Base-by-base conservation (phyloP, 208 protist species). In the Crithidia brevicula region DNA sequence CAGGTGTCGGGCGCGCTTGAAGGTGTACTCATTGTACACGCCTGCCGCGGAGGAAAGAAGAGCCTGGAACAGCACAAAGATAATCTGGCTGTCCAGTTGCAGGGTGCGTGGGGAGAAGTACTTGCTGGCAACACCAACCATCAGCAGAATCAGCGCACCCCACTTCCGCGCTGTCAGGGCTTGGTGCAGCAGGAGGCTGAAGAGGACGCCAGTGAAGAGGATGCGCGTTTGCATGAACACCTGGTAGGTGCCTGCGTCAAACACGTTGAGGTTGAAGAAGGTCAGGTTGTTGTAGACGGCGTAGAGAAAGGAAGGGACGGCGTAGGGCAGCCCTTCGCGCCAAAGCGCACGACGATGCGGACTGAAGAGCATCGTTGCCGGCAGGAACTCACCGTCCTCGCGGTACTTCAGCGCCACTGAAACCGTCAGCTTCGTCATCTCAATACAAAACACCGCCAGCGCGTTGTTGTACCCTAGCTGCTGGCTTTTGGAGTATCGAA, bases 281-380 rank as follows among this genome's bases (percentile, higher is more conserved):
- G 85, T 92, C 20, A 96, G 18, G 70, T 94, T 94, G 77, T 96
- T 91, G 73, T 93, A 93, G 15, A 96, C 62, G 5, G 81, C 82
- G 67, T 96, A 96, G n/a, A 90, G 63, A 18, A 89, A 49, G 6
- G 88, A 74, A 1, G 84, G 77, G 0, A 91, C 47, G 11, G 81
- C 54, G 62, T 88, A 93, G 11, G 71, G 40, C 4, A 82, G 31
- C 22, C 88, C 79, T 13, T 68, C 68, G 15, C 59, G 52, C 83
- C 82, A 94, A 27, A 86, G 34, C 34, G 57, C 65, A 9, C 59
- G 11, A 0, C 80, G 64, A 18, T 74, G 4, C 3, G 15, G 13
- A 15, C 62, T 71, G 38, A 59, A 68, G 43, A 80, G 75, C 8
- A 88, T 51, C 33, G 40, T 81, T 3, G 59, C 58, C 0, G 54